Conservation (phyloP, 1,284 basidiomycete genomes). For the Baeospora myosura region DNA sequence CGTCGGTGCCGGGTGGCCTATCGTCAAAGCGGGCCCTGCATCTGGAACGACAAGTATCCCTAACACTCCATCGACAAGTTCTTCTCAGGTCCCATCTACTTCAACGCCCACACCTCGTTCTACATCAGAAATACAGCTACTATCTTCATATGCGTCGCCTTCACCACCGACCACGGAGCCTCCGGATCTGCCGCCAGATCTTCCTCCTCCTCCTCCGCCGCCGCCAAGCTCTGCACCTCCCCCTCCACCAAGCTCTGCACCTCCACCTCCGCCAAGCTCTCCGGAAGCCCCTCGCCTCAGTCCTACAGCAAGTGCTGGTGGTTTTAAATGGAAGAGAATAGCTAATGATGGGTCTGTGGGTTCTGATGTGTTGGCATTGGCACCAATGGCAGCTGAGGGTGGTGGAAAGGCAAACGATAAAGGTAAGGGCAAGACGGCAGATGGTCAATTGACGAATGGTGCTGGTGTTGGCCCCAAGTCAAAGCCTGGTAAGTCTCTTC, state of each 20-base stretch:
- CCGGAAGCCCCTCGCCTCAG: slow-evolving; percentile 3
- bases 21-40: background rate
- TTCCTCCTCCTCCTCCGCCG: too few relatives aligned
- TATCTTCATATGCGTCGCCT: slow-evolving; percentile 30
- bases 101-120: slow-evolving; percentile 11
- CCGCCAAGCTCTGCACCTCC: slow-evolving; percentile 2
- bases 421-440: too few relatives aligned
- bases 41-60: background rate
- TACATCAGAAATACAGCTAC: slow-evolving; percentile 19
- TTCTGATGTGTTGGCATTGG: too few relatives aligned
- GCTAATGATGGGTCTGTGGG: slow-evolving; percentile 9
- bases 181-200: slow-evolving; percentile 4
- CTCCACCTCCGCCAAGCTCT: slow-evolving; percentile 6
- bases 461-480: too few relatives aligned
- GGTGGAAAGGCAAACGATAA: too few relatives aligned
- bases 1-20: slow-evolving; percentile 24
- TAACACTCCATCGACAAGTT: background rate
- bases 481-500: too few relatives aligned
- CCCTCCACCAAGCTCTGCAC: slow-evolving; percentile 1
- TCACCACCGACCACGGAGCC: slow-evolving; percentile 22
- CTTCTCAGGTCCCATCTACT: slow-evolving; percentile 15
- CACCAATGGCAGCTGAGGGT: too few relatives aligned
- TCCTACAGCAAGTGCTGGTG: background rate
- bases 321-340: slow-evolving; percentile 1
- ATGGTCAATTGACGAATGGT: too few relatives aligned